Evolutionary conservation across 805 yeast genomes (phyloP), one percentile per base, ranked within the genome.

Genomic region (Martiniozyma abietophila): DNA sequence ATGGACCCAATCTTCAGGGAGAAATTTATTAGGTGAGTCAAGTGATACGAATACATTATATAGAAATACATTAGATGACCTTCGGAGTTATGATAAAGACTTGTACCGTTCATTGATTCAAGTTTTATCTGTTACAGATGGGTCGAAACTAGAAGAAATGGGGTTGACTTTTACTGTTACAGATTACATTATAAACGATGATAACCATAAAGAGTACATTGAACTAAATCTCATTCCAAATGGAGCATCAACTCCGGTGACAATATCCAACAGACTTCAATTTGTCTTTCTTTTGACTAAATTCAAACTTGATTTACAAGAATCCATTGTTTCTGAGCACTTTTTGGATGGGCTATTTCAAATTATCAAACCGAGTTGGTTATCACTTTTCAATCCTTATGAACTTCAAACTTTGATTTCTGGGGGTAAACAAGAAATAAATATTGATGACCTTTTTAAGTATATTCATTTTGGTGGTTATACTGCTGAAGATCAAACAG

Each of bases 371-470:
- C 74, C 78, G 2, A 66, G 66, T 25, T 85, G 96, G 95, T 61
- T 89, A 29, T 69, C 71, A 17, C 74, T 89, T 79, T 92, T 89
- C 59, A 84, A 83, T 48, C 78, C 95, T 0, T 61, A 61, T 24
- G 97, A 92, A 49, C 56, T 92, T 11, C 95, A 86, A 51, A 74
- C 76, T 65, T 62, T 89, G n/a, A 75, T 85, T 2, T 74, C 92
- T 12, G 95, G 94, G 4, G 88, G 83, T 7, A 70, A 71, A 32
- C 66, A 68, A 30, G 80, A 76, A 35, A 69, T 92, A 8, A 74
- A 85, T 51, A 53, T 88, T 4, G 62, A 67, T 1, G 96, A 92
- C 48, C 68, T 94, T 58, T 65, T 65, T 38, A 40, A 45, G 1
- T 68, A 84, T 50, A 73, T 79, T 0, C 79, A 63, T 11, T 74